phyloP scores from a whole-genome alignment of 2,329 filamentous ascomycete genomes.

The Penicillium sp. region DNA sequence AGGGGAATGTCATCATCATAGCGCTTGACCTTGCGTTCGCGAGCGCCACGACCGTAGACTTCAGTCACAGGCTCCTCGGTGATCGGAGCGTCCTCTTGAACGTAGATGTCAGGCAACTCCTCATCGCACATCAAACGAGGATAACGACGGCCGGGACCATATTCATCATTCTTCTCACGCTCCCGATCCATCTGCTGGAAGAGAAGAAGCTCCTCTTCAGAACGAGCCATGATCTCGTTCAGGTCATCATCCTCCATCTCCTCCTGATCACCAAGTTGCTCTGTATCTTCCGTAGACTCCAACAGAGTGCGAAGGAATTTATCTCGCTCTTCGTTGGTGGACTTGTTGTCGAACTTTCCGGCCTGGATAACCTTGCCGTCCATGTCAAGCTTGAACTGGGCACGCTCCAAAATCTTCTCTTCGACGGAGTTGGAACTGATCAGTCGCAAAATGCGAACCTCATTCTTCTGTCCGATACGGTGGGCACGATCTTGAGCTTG shows the following conservation, averaged over 20 bases:
- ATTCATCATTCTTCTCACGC: slow-evolving; percentile 64
- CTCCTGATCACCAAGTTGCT: slow-evolving; percentile 79
- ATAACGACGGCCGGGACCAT: slow-evolving; percentile 69
- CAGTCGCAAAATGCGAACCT: slow-evolving; percentile 91
- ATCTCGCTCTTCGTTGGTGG: slow-evolving; percentile 96
- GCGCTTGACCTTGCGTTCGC: slow-evolving; percentile 89
- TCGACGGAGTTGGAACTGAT: slow-evolving; percentile 98
- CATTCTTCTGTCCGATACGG: slow-evolving; percentile 99
- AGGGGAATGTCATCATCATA: slow-evolving; percentile 98
- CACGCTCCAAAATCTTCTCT: slow-evolving; percentile 96
- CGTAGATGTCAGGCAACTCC: slow-evolving; percentile 91
- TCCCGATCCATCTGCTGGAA: slow-evolving; percentile 87
- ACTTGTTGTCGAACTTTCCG: slow-evolving; percentile 99
- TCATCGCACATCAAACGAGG: slow-evolving; percentile 83
- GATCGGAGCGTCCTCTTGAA: slow-evolving; percentile 80
- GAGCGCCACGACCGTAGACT: slow-evolving; percentile 80
- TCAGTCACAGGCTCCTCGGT: slow-evolving; percentile 76
- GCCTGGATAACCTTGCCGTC: slow-evolving; percentile 99
- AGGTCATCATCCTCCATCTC: slow-evolving; percentile 99
- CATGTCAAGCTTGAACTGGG: slow-evolving; percentile 98
- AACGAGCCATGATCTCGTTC: slow-evolving; percentile 90
- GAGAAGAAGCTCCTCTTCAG: slow-evolving; percentile 71
- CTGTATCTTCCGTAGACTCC: slow-evolving; percentile 72
- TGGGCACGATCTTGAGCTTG: slow-evolving; percentile 99
- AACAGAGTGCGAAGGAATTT: slow-evolving; percentile 92